Conservation (phyloP, 306 rosid species). For the Acacia acuminata region DNA sequence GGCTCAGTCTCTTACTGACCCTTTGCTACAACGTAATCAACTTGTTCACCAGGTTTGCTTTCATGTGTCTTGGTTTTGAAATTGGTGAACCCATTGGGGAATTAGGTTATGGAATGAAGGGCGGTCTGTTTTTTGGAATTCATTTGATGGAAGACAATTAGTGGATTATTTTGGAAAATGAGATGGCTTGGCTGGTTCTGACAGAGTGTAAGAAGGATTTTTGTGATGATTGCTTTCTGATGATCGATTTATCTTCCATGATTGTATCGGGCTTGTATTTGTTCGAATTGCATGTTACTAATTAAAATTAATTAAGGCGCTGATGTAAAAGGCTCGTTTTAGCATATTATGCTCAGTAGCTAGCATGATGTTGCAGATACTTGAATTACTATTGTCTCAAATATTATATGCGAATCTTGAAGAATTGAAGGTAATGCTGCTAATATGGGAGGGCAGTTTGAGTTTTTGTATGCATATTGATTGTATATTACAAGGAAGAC, state of each 20-base stretch:
- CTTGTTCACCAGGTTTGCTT: conserved; percentile 55
- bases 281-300: background rate
- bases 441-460: conserved; percentile 10
- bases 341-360: background rate
- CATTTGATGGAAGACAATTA: background rate
- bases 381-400: background rate
- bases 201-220: background rate
- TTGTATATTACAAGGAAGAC: background rate
- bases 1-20: conserved; percentile 64
- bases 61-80: background rate
- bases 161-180: background rate
- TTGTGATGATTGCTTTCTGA: background rate
- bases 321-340: background rate
- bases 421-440: conserved; percentile 2
- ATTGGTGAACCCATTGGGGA: background rate
- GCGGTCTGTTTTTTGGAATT: background rate
- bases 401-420: conserved; percentile 20
- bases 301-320: conserved; percentile 7
- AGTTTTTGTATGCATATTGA: background rate
- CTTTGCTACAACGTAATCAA: conserved; percentile 71
- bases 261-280: background rate
- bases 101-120: background rate
- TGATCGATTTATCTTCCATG: background rate
- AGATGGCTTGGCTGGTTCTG: background rate
- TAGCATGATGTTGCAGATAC: background rate